Evolutionary conservation across 768 basidiomycete genomes (phyloP).

Genomic region (Naganishia vaughanmartiniae): DNA sequence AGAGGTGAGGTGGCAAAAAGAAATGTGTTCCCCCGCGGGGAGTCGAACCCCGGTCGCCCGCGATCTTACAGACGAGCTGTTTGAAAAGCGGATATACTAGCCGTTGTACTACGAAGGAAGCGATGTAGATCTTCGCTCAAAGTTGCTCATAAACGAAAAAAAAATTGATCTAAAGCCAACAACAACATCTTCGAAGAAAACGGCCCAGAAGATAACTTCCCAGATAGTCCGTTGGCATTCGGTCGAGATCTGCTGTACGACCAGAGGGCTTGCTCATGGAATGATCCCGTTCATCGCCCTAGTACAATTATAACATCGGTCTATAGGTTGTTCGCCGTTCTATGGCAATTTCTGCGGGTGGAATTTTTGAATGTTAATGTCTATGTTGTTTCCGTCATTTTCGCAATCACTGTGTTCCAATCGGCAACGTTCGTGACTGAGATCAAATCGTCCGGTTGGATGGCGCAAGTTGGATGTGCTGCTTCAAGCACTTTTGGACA

Average conservation of each 20-base stretch:
- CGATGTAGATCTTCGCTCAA: too few relatives aligned
- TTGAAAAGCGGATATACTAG: slow-evolving; percentile 24
- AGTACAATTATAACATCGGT: not conserved
- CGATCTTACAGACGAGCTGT: slow-evolving; percentile 6
- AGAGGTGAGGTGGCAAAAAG: not conserved
- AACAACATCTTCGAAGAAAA: too few relatives aligned
- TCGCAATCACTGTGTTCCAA: not conserved
- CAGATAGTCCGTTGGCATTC: too few relatives aligned
- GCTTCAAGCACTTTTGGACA: slow-evolving; percentile 64
- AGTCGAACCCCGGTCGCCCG: slow-evolving; percentile 19
- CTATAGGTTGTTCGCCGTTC: not conserved
- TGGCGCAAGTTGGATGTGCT: slow-evolving; percentile 53
- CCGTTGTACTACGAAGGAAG: slow-evolving; percentile 23
- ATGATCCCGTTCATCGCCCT: not conserved
- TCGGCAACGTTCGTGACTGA: not conserved
- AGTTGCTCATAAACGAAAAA: too few relatives aligned
- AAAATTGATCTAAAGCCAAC: too few relatives aligned
- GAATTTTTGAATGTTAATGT: not conserved
- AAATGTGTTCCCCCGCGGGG: slow-evolving; percentile 12
- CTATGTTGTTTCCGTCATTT: not conserved
- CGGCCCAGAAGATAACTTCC: too few relatives aligned
- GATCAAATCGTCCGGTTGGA: slow-evolving; percentile 28
- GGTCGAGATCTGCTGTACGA: too few relatives aligned
- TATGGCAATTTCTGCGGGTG: not conserved
- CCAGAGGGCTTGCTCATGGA: too few relatives aligned